Evolutionary conservation across 257 asterid species (phyloP).

Genomic region (Salvia hispanica): DNA sequence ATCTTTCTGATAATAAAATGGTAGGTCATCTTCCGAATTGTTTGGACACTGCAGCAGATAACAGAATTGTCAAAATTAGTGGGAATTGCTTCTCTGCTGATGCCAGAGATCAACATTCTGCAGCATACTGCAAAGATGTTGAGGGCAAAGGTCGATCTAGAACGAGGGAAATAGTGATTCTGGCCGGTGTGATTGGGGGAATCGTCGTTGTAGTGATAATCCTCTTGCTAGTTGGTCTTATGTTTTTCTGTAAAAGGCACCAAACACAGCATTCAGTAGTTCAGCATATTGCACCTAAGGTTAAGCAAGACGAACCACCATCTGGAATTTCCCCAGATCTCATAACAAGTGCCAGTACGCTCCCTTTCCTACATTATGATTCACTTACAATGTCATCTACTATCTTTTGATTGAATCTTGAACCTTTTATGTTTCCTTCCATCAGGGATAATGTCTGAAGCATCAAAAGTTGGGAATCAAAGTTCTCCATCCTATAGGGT

Average conservation of each 20-base stretch:
- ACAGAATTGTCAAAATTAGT: constrained; percentile 56
- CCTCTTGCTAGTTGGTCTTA: constrained; percentile 52
- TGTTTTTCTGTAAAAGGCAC: constrained; percentile 50
- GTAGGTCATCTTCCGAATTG: constrained; percentile 72
- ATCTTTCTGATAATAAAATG: constrained; percentile 73
- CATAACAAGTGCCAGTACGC: constrained; percentile 82
- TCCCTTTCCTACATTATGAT: constrained; percentile 1
- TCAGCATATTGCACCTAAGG: constrained; percentile 61
- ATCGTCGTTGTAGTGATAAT: constrained; percentile 46
- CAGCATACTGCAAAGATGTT: constrained; percentile 53
- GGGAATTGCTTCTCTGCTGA: constrained; percentile 76
- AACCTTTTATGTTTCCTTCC: constrained; percentile 13
- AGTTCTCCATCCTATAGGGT: constrained; percentile 52
- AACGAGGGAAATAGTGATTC: constrained; percentile 47
- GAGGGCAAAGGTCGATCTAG: constrained; percentile 34
- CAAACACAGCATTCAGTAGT: constrained; percentile 31
- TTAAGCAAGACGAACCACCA: constrained; percentile 53
- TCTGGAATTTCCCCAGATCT: constrained; percentile 51
- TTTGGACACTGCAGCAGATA: constrained; percentile 44
- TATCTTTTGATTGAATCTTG: too few relatives aligned
- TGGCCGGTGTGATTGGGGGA: constrained; percentile 38
- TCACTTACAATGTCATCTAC: too few relatives aligned
- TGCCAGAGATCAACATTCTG: constrained; percentile 65
- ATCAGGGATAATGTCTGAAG: constrained; percentile 73
- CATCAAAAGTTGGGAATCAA: constrained; percentile 52